phyloP scores from a whole-genome alignment of 352 stramenopile genomes.

The Pelagophyceae sp. region DNA sequence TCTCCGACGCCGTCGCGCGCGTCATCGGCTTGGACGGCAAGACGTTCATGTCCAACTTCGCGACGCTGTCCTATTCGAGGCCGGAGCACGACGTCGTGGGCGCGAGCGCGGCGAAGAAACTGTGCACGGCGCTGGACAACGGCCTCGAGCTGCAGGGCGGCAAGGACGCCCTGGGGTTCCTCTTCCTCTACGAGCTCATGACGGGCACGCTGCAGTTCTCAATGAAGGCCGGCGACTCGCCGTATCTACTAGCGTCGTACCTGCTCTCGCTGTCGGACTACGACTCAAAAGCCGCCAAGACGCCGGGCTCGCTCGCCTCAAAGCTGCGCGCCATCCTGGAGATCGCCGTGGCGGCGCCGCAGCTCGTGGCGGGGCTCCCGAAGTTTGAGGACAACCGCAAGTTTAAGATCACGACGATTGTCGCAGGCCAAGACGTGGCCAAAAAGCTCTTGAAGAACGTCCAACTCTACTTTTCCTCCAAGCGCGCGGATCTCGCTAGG shows the following conservation, averaged over 20 bases:
- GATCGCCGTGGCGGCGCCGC: not conserved
- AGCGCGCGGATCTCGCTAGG: conserved; percentile 21
- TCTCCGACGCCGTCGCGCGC: not conserved
- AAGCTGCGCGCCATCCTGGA: conserved; percentile 16
- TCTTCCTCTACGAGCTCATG: conserved; percentile 69
- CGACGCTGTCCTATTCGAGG: not conserved
- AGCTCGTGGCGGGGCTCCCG: conserved; percentile 49
- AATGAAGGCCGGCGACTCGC: conserved; percentile 55
- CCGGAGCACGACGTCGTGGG: conserved; percentile 4
- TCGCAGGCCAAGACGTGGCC: conserved; percentile 65
- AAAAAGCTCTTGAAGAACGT: conserved; percentile 52
- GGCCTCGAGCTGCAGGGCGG: conserved; percentile 55
- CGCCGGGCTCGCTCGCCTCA: conserved; percentile 23
- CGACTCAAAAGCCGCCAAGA: not conserved
- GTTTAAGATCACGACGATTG: conserved; percentile 68
- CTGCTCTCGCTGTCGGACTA: conserved; percentile 19
- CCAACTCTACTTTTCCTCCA: conserved; percentile 53
- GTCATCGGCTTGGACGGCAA: not conserved
- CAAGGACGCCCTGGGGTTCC: conserved; percentile 56
- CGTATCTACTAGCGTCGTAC: conserved; percentile 25
- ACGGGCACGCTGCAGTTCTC: conserved; percentile 64
- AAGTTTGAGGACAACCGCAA: conserved; percentile 66
- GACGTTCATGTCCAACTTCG: conserved; percentile 8
- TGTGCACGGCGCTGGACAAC: conserved; percentile 39
- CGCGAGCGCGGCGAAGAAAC: not conserved